A percentile compares a stretch with the other conserved stretches of the same genome.
Conservation (phyloP, 495 filamentous ascomycete species). For the Peziza echinospora region DNA sequence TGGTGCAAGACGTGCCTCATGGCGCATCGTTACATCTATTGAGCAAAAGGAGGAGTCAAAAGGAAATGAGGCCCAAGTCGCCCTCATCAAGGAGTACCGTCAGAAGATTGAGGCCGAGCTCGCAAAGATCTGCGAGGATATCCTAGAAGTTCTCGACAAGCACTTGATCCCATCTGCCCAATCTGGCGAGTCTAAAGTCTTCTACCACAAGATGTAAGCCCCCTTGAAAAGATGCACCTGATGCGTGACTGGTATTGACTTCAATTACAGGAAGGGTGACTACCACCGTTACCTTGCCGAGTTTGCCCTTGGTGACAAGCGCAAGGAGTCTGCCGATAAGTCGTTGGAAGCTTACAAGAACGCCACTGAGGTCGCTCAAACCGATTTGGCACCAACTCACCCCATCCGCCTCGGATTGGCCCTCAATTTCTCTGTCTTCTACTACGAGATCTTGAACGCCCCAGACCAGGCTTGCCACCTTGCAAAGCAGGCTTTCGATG, state of each 20-base stretch:
- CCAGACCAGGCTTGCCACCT: slow-evolving; percentile 98
- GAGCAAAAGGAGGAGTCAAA: slow-evolving; percentile 99
- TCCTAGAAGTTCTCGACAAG: slow-evolving; percentile 86
- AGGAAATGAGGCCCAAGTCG: slow-evolving; percentile 84
- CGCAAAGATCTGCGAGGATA: slow-evolving; percentile 98
- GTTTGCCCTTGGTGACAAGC: slow-evolving; percentile 92
- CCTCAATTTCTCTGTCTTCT: slow-evolving; percentile 99
- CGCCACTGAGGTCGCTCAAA: slow-evolving; percentile 94
- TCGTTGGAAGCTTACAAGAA: slow-evolving; percentile 98
- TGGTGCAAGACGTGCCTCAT: slow-evolving; percentile 92
- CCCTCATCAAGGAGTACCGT: slow-evolving; percentile 96
- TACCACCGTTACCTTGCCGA: slow-evolving; percentile 99
- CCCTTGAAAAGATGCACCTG: background rate
- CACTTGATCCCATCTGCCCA: slow-evolving; percentile 92
- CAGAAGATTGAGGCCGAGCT: slow-evolving; percentile 98
- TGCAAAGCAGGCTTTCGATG: slow-evolving; percentile 97
- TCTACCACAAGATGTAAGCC: slow-evolving; percentile 97
- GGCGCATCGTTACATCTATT: slow-evolving; percentile 99
- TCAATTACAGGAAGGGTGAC: slow-evolving; percentile 72
- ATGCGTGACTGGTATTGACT: slow-evolving; percentile 17
- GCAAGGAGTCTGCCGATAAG: slow-evolving; percentile 88
- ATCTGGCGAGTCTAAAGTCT: slow-evolving; percentile 96
- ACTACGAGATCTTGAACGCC: slow-evolving; percentile 99
- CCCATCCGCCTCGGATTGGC: slow-evolving; percentile 96
- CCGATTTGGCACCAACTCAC: slow-evolving; percentile 93